phyloP scores from a whole-genome alignment of 192 early-diverging fungal species.

The Fimicolochytrium jonesii region DNA sequence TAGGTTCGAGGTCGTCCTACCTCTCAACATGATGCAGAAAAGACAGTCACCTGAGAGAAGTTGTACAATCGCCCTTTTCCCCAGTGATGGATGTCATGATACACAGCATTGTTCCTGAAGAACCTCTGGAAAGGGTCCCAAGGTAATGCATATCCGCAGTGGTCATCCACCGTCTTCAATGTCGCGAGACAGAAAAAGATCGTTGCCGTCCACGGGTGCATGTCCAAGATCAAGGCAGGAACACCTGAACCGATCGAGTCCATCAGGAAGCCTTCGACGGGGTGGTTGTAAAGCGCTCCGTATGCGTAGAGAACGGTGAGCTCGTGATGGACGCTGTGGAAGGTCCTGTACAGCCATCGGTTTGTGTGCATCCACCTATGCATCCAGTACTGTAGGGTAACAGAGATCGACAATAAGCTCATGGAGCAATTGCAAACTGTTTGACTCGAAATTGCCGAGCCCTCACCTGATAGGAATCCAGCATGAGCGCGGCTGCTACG shows the following conservation, averaged over 20 bases:
- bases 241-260: conserved; percentile 66
- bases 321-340: conserved; percentile 74
- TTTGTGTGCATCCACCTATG: conserved; percentile 70
- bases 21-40: conserved; percentile 51
- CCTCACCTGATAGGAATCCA: conserved; percentile 47
- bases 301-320: conserved; percentile 74
- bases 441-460: too few relatives aligned
- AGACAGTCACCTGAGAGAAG: conserved; percentile 40
- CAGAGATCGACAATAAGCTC: too few relatives aligned
- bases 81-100: conserved; percentile 59
- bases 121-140: conserved; percentile 67
- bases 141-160: conserved; percentile 74
- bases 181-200: conserved; percentile 71
- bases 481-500: conserved; percentile 26
- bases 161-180: conserved; percentile 79
- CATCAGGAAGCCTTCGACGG: conserved; percentile 71
- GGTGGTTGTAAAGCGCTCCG: conserved; percentile 82
- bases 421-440: too few relatives aligned
- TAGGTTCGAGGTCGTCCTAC: too few relatives aligned
- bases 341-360: conserved; percentile 64
- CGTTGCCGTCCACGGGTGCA: conserved; percentile 64
- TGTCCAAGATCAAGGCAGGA: conserved; percentile 57
- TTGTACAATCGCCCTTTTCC: conserved; percentile 50
- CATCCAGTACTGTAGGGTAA: conserved; percentile 72
- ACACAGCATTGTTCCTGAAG: conserved; percentile 69